These are phyloP conservation scores for Trypanosoma conorhini DNA, from an alignment of 208 protist species.

Conservation along the genomic window DNA sequence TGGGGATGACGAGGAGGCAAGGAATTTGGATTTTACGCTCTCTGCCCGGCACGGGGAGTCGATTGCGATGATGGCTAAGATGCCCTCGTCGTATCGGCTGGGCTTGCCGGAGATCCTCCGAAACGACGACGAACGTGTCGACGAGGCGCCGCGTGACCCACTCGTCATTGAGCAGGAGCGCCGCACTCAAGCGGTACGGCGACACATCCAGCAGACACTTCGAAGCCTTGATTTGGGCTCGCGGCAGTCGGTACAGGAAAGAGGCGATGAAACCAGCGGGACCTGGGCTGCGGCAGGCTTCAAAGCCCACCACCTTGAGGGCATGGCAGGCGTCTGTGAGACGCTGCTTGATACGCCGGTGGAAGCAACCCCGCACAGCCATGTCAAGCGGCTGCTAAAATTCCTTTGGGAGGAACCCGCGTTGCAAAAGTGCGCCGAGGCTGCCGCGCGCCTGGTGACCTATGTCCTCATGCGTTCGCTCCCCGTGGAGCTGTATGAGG, in stretches of 20 bases:
- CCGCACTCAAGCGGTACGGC: not conserved
- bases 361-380: conserved; percentile 8
- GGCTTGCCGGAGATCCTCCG: not conserved
- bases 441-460: conserved; percentile 33
- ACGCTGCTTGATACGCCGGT: conserved; percentile 7
- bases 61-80: not conserved
- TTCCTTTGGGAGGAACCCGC: conserved; percentile 25
- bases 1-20: not conserved
- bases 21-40: not conserved
- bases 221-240: conserved; percentile 3
- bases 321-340: conserved; percentile 10
- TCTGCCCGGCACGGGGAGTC: not conserved
- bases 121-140: not conserved
- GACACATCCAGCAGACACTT: conserved; percentile 1
- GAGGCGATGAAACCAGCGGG: not conserved
- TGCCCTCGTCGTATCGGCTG: not conserved
- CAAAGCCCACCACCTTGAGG: not conserved
- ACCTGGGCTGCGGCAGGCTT: not conserved
- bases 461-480: conserved; percentile 50
- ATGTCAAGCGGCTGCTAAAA: conserved; percentile 25
- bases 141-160: not conserved
- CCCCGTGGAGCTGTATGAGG: conserved; percentile 39
- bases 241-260: not conserved
- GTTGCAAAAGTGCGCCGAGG: conserved; percentile 33
- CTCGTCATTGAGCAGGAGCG: conserved; percentile 6